Evolutionary conservation across 768 basidiomycete genomes (phyloP).

Genomic region (Pisolithus albus): DNA sequence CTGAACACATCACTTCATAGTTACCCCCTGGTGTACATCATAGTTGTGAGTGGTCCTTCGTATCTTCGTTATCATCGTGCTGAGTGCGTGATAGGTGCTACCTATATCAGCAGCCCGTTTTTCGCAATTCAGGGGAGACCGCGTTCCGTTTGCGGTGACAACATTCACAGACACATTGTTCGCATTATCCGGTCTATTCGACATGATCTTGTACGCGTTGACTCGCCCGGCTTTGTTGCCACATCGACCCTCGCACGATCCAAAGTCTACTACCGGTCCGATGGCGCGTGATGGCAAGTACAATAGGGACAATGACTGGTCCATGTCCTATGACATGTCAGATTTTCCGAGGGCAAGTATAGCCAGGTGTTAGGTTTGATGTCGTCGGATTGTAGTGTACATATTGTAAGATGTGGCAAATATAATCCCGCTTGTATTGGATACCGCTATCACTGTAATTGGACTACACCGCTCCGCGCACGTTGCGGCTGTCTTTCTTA

Average conservation of each 20-base stretch:
- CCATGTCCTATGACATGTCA: too few relatives aligned
- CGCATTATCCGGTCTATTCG: slow-evolving; percentile 39
- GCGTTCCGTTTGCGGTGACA: slow-evolving; percentile 30
- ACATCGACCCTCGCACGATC: neutral
- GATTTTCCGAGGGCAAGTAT: too few relatives aligned
- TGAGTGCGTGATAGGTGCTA: slow-evolving; percentile 18
- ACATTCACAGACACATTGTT: slow-evolving; percentile 36
- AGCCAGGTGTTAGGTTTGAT: too few relatives aligned
- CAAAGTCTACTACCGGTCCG: too few relatives aligned
- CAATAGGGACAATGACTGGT: too few relatives aligned
- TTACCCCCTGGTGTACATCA: slow-evolving; percentile 41
- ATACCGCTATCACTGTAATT: too few relatives aligned
- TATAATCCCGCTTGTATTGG: too few relatives aligned
- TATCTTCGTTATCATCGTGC: neutral
- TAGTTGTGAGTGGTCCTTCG: slow-evolving; percentile 19
- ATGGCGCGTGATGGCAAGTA: too few relatives aligned
- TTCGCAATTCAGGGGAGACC: slow-evolving; percentile 24
- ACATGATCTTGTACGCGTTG: slow-evolving; percentile 32
- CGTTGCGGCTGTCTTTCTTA: too few relatives aligned
- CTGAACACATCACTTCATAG: slow-evolving; percentile 18
- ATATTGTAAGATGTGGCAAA: too few relatives aligned
- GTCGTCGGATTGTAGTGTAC: too few relatives aligned
- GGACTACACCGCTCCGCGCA: too few relatives aligned
- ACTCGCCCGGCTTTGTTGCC: slow-evolving; percentile 38
- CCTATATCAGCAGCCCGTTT: slow-evolving; percentile 39